These are phyloP conservation scores for Cladosporium sp. DNA, from an alignment of 2,329 filamentous ascomycete species.

Conservation along the genomic window DNA sequence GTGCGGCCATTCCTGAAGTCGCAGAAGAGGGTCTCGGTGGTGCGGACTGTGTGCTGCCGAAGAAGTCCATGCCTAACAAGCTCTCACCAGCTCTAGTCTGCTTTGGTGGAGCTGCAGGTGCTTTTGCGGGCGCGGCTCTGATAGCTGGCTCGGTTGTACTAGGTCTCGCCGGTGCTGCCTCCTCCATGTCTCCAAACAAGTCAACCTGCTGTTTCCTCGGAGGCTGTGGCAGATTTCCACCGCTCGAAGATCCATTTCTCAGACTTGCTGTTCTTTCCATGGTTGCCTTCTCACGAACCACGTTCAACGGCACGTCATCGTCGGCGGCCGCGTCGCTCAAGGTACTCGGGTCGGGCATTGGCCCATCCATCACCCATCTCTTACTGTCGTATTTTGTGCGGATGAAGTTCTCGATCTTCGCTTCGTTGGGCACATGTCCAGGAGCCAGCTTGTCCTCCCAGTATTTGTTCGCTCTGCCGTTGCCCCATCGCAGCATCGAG, in stretches of 20 bases:
- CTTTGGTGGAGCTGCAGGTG: slow-evolving; percentile 44
- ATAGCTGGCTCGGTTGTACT: slow-evolving; percentile 74
- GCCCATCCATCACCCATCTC: slow-evolving; percentile 98
- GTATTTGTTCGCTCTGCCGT: slow-evolving; percentile 95
- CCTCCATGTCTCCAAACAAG: slow-evolving; percentile 75
- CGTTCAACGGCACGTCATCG: slow-evolving; percentile 72
- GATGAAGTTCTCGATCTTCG: slow-evolving; percentile 99
- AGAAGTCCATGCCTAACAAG: slow-evolving; percentile 87
- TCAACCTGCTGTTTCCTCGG: slow-evolving; percentile 58
- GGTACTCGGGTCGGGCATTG: slow-evolving; percentile 87
- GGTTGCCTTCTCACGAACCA: slow-evolving; percentile 71
- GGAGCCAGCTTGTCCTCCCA: slow-evolving; percentile 94
- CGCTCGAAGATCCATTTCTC: slow-evolving; percentile 37
- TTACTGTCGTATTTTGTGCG: slow-evolving; percentile 98
- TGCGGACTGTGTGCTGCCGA: slow-evolving; percentile 69
- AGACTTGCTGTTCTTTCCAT: slow-evolving; percentile 45
- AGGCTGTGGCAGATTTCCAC: slow-evolving; percentile 34
- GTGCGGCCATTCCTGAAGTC: slow-evolving; percentile 59
- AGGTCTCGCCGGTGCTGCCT: slow-evolving; percentile 63
- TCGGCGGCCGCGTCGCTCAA: slow-evolving; percentile 73
- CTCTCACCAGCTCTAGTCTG: slow-evolving; percentile 78
- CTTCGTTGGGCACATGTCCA: slow-evolving; percentile 89
- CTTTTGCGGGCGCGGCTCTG: slow-evolving; percentile 50
- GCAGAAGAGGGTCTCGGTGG: slow-evolving; percentile 83
- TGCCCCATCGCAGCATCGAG: slow-evolving; percentile 93